A percentile compares a stretch with the other conserved stretches of the same genome.
Evolutionary conservation across 495 filamentous ascomycete species (phyloP).

Genomic region (Talaromyces borbonicus): DNA sequence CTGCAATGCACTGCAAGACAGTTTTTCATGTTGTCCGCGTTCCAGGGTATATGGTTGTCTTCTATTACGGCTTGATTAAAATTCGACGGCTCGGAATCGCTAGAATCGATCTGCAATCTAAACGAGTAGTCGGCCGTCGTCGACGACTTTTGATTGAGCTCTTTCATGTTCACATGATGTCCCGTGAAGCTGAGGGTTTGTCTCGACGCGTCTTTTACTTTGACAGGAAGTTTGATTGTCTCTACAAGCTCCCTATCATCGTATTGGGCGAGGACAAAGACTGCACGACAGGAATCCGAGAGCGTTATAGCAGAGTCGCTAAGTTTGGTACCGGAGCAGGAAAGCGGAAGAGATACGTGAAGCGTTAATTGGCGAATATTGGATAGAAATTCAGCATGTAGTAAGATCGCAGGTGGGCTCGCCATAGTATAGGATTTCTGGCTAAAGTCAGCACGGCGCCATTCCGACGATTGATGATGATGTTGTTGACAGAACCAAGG

Average conservation of each 20-base stretch:
- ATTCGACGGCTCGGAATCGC: slow-evolving; percentile 18
- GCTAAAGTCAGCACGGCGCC: not conserved
- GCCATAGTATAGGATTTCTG: not conserved
- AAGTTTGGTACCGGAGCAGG: slow-evolving; percentile 22
- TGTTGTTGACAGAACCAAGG: not conserved
- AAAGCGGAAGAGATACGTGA: slow-evolving; percentile 52
- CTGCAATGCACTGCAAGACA: slow-evolving; percentile 54
- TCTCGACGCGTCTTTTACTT: slow-evolving; percentile 32
- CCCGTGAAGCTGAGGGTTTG: slow-evolving; percentile 11
- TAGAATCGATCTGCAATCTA: slow-evolving; percentile 53
- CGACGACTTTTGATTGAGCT: not conserved
- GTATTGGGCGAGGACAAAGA: slow-evolving; percentile 38
- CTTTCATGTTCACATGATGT: not conserved
- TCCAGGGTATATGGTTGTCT: slow-evolving; percentile 57
- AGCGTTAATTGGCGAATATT: slow-evolving; percentile 81
- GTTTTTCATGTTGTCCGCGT: slow-evolving; percentile 49
- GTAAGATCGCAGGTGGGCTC: slow-evolving; percentile 20
- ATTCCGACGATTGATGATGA: not conserved
- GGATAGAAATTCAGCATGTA: slow-evolving; percentile 81
- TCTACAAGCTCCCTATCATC: slow-evolving; percentile 24
- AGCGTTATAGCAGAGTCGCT: slow-evolving; percentile 22
- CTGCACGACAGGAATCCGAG: slow-evolving; percentile 30
- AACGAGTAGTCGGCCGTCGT: slow-evolving; percentile 41
- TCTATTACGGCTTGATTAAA: slow-evolving; percentile 17
- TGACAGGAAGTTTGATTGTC: slow-evolving; percentile 56